Conservation (phyloP, 371 early-diverging fungal species). For the Circinella umbellata region DNA sequence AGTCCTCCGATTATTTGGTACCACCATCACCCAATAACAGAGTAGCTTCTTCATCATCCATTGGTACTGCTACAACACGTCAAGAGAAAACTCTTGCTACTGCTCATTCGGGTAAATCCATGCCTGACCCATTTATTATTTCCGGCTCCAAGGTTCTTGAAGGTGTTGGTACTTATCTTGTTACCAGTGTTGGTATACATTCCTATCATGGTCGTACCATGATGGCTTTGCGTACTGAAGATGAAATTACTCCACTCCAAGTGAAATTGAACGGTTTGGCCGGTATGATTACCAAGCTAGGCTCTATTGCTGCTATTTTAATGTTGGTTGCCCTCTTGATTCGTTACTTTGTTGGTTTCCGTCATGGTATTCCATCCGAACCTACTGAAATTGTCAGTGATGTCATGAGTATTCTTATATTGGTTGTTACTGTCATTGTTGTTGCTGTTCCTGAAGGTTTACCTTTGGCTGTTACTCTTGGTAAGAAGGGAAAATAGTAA, state of each 20-base stretch:
- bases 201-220: conserved; percentile 80
- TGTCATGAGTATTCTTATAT: conserved; percentile 67
- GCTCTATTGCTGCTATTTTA: conserved; percentile 67
- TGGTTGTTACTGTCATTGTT: conserved; percentile 73
- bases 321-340: conserved; percentile 69
- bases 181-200: conserved; percentile 70
- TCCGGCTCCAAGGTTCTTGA: conserved; percentile 79
- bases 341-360: conserved; percentile 59
- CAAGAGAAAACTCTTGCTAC: background rate
- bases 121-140: conserved; percentile 70
- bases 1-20: conserved; percentile 6
- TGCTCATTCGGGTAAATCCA: conserved; percentile 1
- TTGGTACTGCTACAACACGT: background rate
- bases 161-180: conserved; percentile 77
- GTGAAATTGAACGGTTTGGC: conserved; percentile 71
- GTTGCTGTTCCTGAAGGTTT: conserved; percentile 89
- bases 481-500: conserved; percentile 20
- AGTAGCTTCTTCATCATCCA: background rate
- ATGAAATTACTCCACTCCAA: conserved; percentile 75
- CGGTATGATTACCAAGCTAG: conserved; percentile 73
- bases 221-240: conserved; percentile 67
- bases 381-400: conserved; percentile 45
- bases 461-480: conserved; percentile 77
- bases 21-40: conserved; percentile 10
- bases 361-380: conserved; percentile 14